phyloP scores from a whole-genome alignment of 2,329 filamentous ascomycete species.

The Drechslerella coelobrocha region DNA sequence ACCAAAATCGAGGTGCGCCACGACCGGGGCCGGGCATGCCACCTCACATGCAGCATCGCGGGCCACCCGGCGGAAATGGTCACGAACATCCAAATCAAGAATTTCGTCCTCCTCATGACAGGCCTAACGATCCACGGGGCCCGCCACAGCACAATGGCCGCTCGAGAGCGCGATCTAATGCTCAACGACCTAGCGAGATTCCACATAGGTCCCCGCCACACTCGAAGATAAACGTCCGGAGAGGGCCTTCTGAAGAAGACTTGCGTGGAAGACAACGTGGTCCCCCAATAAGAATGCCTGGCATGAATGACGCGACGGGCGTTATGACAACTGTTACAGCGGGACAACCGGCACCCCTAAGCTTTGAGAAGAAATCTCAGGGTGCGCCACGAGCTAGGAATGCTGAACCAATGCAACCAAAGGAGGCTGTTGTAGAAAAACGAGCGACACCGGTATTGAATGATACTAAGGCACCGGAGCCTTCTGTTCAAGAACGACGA shows the following conservation, averaged over 20 bases:
- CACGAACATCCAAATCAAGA: slow-evolving; percentile 21
- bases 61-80: slow-evolving; percentile 22
- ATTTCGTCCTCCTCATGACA: slow-evolving; percentile 42
- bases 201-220: slow-evolving; percentile 33
- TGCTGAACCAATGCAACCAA: slow-evolving; percentile 12
- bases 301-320: slow-evolving; percentile 16
- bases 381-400: slow-evolving; percentile 13
- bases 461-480: slow-evolving; percentile 12
- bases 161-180: slow-evolving; percentile 33
- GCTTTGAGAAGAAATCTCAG: slow-evolving; percentile 28
- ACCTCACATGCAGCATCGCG: slow-evolving; percentile 29
- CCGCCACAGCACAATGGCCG: slow-evolving; percentile 24
- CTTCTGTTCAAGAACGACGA: slow-evolving; percentile 12
- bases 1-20: slow-evolving; percentile 29
- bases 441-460: slow-evolving; percentile 4
- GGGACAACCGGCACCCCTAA: slow-evolving; percentile 19
- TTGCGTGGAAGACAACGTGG: slow-evolving; percentile 33
- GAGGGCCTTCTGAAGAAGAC: slow-evolving; percentile 43
- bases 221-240: slow-evolving; percentile 19
- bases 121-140: slow-evolving; percentile 21
- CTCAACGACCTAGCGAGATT: slow-evolving; percentile 33
- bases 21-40: slow-evolving; percentile 36
- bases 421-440: slow-evolving; percentile 8
- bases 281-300: slow-evolving; percentile 33
- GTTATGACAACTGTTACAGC: slow-evolving; percentile 43